These are phyloP conservation scores for Antitrichia curtipendula DNA, from an alignment of 225 moss, liverwort and hornwort genomes.

Conservation along the genomic window DNA sequence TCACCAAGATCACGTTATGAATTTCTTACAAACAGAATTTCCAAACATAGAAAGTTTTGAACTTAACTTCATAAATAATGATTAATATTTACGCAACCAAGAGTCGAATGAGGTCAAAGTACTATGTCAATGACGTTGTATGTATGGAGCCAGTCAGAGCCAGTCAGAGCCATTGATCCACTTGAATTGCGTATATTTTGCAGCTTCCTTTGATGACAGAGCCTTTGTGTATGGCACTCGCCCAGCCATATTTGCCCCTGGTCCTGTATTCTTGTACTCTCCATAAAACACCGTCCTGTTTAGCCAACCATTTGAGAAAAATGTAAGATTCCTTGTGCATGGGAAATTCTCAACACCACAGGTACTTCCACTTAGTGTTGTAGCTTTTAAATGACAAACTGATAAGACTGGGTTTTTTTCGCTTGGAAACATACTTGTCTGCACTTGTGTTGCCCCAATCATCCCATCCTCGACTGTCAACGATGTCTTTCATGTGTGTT, in stretches of 20 bases:
- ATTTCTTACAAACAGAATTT: too few species aligned
- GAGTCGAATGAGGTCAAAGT: too few species aligned
- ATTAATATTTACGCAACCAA: not conserved
- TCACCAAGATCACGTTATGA: too few species aligned
- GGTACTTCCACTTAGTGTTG: not conserved
- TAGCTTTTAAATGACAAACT: not conserved
- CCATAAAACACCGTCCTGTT: conserved; percentile 22
- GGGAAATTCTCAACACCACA: not conserved
- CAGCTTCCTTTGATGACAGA: conserved; percentile 4
- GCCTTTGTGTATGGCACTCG: not conserved
- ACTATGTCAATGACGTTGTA: not conserved
- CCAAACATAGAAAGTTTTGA: not conserved
- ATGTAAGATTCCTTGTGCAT: not conserved
- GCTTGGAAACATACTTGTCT: conserved; percentile 3
- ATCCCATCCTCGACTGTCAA: conserved; percentile 20
- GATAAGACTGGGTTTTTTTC: too few species aligned
- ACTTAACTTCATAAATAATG: not conserved
- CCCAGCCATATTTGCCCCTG: conserved; percentile 1
- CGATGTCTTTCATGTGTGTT: conserved; percentile 16
- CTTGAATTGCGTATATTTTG: not conserved
- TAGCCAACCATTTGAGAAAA: not conserved
- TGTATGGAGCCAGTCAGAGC: conserved; percentile 24
- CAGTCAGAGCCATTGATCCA: conserved; percentile 31
- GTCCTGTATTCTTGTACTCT: conserved; percentile 17
- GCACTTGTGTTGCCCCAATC: conserved; percentile 22